phyloP scores from a whole-genome alignment of 257 asterid species.

The Nicotiana knightiana region DNA sequence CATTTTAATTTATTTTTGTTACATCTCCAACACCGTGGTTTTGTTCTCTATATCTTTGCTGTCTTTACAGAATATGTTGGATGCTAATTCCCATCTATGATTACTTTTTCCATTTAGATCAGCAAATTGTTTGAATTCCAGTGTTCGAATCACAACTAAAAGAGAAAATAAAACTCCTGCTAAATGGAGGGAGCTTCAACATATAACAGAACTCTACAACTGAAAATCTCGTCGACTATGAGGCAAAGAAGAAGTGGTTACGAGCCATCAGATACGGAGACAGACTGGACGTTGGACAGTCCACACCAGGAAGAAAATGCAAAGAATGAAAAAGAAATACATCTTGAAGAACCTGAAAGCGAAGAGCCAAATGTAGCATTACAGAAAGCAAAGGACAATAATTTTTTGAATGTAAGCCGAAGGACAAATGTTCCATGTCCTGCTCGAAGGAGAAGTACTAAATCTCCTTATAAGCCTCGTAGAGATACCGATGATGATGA shows the following conservation, averaged over 20 bases:
- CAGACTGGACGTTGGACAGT: slow-evolving; percentile 40
- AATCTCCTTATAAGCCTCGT: slow-evolving; percentile 30
- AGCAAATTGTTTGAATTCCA: not conserved
- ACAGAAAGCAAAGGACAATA: not conserved
- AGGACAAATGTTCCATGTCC: slow-evolving; percentile 11
- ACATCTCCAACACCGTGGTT: not conserved
- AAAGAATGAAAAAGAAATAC: not conserved
- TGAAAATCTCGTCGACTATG: slow-evolving; percentile 16
- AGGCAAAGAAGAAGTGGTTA: slow-evolving; percentile 45
- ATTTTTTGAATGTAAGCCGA: not conserved
- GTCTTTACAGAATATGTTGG: not conserved
- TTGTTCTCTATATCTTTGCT: not conserved
- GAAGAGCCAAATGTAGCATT: not conserved
- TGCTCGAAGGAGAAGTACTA: slow-evolving; percentile 30
- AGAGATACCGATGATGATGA: slow-evolving; percentile 9
- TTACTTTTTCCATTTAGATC: not conserved
- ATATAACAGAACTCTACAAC: slow-evolving; percentile 16
- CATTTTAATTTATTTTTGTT: not conserved
- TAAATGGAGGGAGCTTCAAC: slow-evolving; percentile 20
- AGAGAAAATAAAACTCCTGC: not conserved
- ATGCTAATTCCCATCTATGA: not conserved
- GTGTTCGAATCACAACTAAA: not conserved
- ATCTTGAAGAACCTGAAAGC: not conserved
- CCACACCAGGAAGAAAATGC: slow-evolving; percentile 21
- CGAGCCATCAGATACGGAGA: slow-evolving; percentile 67